These are phyloP conservation scores for Daldinia loculata DNA, from an alignment of 495 filamentous ascomycete genomes.

Conservation along the genomic window DNA sequence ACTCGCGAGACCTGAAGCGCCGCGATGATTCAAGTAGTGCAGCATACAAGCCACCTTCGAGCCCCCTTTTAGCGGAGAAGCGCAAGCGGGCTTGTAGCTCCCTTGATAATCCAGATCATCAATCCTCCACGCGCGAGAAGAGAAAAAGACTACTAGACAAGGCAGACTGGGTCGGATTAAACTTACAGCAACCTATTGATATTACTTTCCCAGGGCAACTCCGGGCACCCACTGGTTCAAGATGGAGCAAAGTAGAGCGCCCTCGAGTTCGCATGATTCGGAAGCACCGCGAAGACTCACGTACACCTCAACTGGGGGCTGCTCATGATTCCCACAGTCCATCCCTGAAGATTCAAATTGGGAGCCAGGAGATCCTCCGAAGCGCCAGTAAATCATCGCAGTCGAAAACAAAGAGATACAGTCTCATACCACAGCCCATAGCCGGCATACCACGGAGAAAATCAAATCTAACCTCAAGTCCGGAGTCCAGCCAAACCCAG, in stretches of 20 bases:
- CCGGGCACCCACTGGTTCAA: constrained; percentile 31
- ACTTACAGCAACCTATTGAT: constrained; percentile 43
- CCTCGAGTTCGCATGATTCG: constrained; percentile 8
- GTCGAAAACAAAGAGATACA: constrained; percentile 24
- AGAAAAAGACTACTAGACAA: constrained; percentile 39
- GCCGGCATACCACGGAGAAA: constrained; percentile 14
- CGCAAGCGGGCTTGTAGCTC: constrained; percentile 13
- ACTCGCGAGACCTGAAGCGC: not conserved
- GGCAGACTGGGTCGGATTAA: constrained; percentile 45
- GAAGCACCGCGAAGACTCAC: not conserved
- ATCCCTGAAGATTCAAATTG: constrained; percentile 48
- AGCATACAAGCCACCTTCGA: constrained; percentile 11
- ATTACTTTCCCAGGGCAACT: constrained; percentile 41
- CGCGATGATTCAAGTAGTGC: not conserved
- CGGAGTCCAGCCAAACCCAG: constrained; percentile 20
- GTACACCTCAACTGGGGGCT: not conserved
- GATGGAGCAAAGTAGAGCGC: constrained; percentile 34
- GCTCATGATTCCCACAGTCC: not conserved
- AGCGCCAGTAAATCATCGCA: constrained; percentile 29
- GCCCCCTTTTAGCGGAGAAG: constrained; percentile 21
- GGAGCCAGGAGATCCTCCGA: constrained; percentile 49
- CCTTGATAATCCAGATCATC: not conserved
- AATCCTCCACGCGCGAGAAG: constrained; percentile 32
- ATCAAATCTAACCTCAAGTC: constrained; percentile 20
- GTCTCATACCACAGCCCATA: constrained; percentile 10